phyloP scores from a whole-genome alignment of 2,329 filamentous ascomycete species.

The Aureobasidium zeae region DNA sequence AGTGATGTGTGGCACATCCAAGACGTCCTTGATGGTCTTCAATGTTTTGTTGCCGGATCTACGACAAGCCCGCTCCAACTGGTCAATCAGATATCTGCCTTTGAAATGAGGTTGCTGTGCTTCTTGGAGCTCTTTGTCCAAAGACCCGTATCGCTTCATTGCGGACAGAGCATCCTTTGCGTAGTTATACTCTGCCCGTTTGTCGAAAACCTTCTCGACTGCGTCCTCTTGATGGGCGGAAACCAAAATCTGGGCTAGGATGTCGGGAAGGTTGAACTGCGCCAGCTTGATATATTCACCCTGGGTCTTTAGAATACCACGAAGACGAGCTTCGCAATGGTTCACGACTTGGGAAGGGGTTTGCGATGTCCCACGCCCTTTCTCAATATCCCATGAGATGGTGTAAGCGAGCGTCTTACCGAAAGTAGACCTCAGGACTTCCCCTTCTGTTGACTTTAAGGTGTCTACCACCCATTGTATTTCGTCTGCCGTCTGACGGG shows the following conservation, averaged over 20 bases:
- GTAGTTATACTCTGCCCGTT: constrained; percentile 41
- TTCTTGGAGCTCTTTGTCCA: constrained; percentile 55
- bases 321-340: constrained; percentile 57
- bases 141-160: constrained; percentile 62
- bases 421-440: constrained; percentile 61
- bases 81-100: constrained; percentile 63
- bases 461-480: constrained; percentile 50
- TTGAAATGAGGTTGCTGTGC: constrained; percentile 84
- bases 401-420: constrained; percentile 74
- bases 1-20: constrained; percentile 25
- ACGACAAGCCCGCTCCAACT: constrained; percentile 69
- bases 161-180: constrained; percentile 56
- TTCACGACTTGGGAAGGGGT: constrained; percentile 15
- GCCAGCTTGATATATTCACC: constrained; percentile 51
- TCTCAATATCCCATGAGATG: constrained; percentile 63
- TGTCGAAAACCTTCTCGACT: constrained; percentile 47
- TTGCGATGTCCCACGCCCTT: neutral
- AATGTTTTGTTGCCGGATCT: constrained; percentile 62
- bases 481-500: constrained; percentile 63
- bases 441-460: constrained; percentile 45
- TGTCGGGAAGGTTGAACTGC: constrained; percentile 62
- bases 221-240: constrained; percentile 62
- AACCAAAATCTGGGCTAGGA: constrained; percentile 67
- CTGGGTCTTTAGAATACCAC: constrained; percentile 59
- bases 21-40: constrained; percentile 46